Conservation (phyloP, 176 grass and related monocot genomes). For the Saccharum spontaneum region DNA sequence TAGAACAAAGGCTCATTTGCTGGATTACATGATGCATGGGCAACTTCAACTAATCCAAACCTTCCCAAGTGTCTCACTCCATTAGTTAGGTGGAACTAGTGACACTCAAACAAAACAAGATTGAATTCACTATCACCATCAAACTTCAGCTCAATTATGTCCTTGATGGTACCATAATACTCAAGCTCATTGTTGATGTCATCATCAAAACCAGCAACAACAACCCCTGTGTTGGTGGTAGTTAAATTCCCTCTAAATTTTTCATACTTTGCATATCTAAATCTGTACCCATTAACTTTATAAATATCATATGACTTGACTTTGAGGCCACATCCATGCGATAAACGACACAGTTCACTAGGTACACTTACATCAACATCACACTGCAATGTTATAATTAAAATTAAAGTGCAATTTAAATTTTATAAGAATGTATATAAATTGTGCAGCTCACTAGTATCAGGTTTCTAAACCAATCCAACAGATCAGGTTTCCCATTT, state of each 20-base stretch:
- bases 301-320: conserved; percentile 19
- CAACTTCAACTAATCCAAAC: background rate
- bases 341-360: background rate
- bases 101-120: background rate
- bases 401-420: background rate
- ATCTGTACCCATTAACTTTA: background rate
- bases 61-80: background rate
- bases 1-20: background rate
- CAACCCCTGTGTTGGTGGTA: background rate
- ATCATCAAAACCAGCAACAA: background rate
- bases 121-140: background rate
- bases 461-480: conserved; percentile 27
- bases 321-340: background rate
- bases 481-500: background rate
- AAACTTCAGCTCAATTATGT: background rate
- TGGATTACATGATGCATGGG: background rate
- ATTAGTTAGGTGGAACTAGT: background rate
- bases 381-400: conserved; percentile 5
- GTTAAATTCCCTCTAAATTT: background rate
- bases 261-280: conserved; percentile 1
- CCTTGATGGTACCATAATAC: background rate
- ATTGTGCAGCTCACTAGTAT: background rate
- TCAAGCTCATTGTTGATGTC: background rate
- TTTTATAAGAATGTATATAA: background rate
- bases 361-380: background rate